A percentile compares a stretch with the other conserved stretches of the same genome.
Evolutionary conservation across 495 filamentous ascomycete genomes (phyloP).

Genomic region (Penicillium manginii): DNA sequence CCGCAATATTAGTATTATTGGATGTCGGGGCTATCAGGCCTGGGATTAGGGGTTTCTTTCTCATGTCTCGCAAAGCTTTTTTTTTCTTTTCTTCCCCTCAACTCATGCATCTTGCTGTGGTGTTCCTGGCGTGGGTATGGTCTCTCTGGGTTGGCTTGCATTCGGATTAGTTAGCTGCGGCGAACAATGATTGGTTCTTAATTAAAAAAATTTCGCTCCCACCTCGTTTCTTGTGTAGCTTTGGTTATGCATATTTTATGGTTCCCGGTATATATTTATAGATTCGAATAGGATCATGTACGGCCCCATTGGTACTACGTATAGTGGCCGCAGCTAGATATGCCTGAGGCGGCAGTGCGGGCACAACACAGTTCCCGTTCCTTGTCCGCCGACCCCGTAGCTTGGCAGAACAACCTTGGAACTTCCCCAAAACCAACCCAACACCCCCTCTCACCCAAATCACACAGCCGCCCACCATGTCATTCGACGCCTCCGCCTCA

Average conservation of each 20-base stretch:
- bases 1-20: slow-evolving; percentile 20
- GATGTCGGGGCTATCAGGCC: slow-evolving; percentile 3
- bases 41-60: background rate
- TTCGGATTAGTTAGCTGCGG: background rate
- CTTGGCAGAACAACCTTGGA: slow-evolving; percentile 15
- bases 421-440: background rate
- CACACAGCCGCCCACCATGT: slow-evolving; percentile 54
- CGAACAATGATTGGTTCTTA: background rate
- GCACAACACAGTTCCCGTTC: background rate
- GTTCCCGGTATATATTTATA: background rate
- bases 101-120: slow-evolving; percentile 23
- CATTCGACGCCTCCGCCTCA: slow-evolving; percentile 72
- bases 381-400: too few species aligned
- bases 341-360: background rate
- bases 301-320: too few species aligned
- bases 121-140: slow-evolving; percentile 23
- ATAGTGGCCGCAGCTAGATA: too few species aligned
- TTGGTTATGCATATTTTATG: background rate
- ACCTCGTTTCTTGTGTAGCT: background rate
- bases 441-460: background rate
- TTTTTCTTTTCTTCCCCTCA: slow-evolving; percentile 4
- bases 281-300: background rate
- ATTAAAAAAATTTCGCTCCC: background rate
- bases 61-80: background rate
- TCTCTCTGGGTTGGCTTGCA: background rate